Conservation (phyloP, 176 grass and related monocot species). For the Hordeum vulgare region MorexV3_pseudomolecules_assembly NC_058519.1:276979689-276980188, state of each 20-base stretch:
- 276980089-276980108: background rate
- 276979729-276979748: slow-evolving; percentile 80
- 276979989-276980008: slow-evolving; percentile 28
- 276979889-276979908: slow-evolving; percentile 32
- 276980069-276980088: background rate
- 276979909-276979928: slow-evolving; percentile 39
- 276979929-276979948: slow-evolving; percentile 76
- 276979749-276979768: slow-evolving; percentile 82
- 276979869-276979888: slow-evolving; percentile 54
- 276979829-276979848: slow-evolving; percentile 49
- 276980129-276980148: background rate
- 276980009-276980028: slow-evolving; percentile 63
- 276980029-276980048: background rate
- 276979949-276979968: slow-evolving; percentile 40
- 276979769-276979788: slow-evolving; percentile 92
- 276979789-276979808: slow-evolving; percentile 92
- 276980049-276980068: background rate
- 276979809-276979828: slow-evolving; percentile 96
- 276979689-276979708: slow-evolving; percentile 79
- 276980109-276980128: background rate
- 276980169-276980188: background rate
- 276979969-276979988: slow-evolving; percentile 27
- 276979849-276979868: slow-evolving; percentile 5
- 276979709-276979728: slow-evolving; percentile 65
- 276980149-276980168: background rate